Evolutionary conservation across 352 stramenopile species (phyloP).

Genomic region (Phytophthora meadii): DNA sequence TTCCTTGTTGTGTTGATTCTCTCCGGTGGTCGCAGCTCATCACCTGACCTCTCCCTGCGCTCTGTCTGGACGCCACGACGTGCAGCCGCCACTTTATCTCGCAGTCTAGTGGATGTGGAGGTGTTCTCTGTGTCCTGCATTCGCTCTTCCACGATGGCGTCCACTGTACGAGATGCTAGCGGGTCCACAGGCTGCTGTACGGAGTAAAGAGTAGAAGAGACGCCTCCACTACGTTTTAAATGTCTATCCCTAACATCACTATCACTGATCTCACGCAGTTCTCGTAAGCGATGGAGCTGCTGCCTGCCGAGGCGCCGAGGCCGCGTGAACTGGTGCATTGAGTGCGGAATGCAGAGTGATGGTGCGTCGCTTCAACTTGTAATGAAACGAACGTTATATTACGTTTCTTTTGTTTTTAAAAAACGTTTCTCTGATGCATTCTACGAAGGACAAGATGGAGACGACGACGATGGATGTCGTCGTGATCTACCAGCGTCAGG

Average conservation of each 20-base stretch:
- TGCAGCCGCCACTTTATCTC: constrained; percentile 50
- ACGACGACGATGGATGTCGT: constrained; percentile 41
- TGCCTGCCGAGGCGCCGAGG: constrained; percentile 49
- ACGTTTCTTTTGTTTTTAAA: constrained; percentile 5
- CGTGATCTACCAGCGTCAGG: constrained; percentile 61
- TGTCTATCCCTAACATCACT: constrained; percentile 46
- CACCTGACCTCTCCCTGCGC: constrained; percentile 35
- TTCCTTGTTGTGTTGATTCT: constrained; percentile 26
- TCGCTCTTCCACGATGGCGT: constrained; percentile 55
- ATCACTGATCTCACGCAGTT: constrained; percentile 48
- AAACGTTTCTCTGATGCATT: constrained; percentile 7
- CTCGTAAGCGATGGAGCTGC: constrained; percentile 54
- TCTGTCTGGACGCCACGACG: constrained; percentile 59
- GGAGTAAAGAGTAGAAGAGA: background rate
- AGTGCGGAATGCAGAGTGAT: constrained; percentile 28
- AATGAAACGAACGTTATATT: constrained; percentile 11
- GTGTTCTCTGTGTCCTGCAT: constrained; percentile 8
- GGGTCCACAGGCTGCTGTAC: background rate
- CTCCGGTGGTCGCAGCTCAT: background rate
- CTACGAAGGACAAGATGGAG: constrained; percentile 17
- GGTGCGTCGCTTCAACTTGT: constrained; percentile 31
- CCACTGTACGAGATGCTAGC: constrained; percentile 38
- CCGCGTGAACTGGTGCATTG: constrained; percentile 35
- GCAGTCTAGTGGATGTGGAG: constrained; percentile 37
- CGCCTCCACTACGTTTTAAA: constrained; percentile 14